Conservation (phyloP, 495 filamentous ascomycete genomes). For the Trichocladium uniseriatum region DNA sequence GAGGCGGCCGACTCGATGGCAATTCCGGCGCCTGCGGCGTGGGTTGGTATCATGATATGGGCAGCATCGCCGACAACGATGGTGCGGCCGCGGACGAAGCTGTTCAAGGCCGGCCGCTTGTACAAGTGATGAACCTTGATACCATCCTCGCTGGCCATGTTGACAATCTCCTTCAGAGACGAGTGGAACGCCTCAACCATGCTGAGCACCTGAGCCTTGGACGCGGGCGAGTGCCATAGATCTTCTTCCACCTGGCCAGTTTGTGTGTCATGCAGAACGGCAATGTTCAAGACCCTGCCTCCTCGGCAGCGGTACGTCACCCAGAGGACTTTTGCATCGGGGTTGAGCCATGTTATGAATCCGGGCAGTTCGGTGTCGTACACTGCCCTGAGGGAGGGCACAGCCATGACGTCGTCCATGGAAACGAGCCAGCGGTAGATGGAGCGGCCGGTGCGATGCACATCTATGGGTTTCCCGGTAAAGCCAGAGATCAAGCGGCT, state of each 20-base stretch:
- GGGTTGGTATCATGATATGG: slow-evolving; percentile 26
- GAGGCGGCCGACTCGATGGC: slow-evolving; percentile 22
- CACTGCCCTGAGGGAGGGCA: slow-evolving; percentile 23
- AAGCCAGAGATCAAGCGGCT: slow-evolving; percentile 24
- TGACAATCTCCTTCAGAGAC: slow-evolving; percentile 11
- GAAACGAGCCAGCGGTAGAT: slow-evolving; percentile 42
- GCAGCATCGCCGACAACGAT: slow-evolving; percentile 24
- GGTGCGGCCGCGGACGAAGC: slow-evolving; percentile 20
- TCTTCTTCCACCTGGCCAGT: slow-evolving; percentile 7
- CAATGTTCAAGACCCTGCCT: slow-evolving; percentile 24
- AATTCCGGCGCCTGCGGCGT: slow-evolving; percentile 20
- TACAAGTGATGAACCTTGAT: slow-evolving; percentile 24
- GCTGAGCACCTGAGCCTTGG: slow-evolving; percentile 12
- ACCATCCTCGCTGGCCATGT: slow-evolving; percentile 23
- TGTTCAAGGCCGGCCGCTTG: slow-evolving; percentile 14
- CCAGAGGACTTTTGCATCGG: slow-evolving; percentile 25
- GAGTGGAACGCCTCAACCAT: slow-evolving; percentile 21
- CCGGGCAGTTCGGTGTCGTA: slow-evolving; percentile 20
- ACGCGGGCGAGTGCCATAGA: slow-evolving; percentile 15
- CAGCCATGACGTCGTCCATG: slow-evolving; percentile 24
- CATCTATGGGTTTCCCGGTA: slow-evolving; percentile 8
- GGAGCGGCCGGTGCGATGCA: slow-evolving; percentile 25
- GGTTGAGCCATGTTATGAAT: slow-evolving; percentile 23
- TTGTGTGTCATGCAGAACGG: slow-evolving; percentile 23
- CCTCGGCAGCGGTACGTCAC: slow-evolving; percentile 40